Evolutionary conservation across 495 filamentous ascomycete species (phyloP).

Genomic region (Rusavskia elegans): DNA sequence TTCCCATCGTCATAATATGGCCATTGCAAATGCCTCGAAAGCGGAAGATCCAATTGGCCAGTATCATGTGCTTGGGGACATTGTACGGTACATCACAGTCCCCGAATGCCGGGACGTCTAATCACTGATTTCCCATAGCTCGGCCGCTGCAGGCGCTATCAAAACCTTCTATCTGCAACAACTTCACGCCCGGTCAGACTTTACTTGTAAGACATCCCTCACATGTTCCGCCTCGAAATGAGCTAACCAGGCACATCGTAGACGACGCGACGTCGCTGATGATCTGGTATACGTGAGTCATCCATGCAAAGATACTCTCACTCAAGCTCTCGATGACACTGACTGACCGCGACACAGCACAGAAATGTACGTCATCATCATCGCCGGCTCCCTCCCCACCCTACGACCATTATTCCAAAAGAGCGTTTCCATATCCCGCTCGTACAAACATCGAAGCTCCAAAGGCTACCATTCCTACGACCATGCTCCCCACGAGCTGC

Average conservation of each 20-base stretch:
- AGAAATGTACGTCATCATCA: conserved; percentile 1
- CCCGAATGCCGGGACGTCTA: background rate
- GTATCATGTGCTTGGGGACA: background rate
- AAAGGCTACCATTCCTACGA: background rate
- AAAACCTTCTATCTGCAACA: background rate
- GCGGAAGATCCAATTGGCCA: background rate
- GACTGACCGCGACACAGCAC: background rate
- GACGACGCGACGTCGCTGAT: background rate
- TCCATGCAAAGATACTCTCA: background rate
- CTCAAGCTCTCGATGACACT: too few species aligned
- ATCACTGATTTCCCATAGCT: background rate
- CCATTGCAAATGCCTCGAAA: background rate
- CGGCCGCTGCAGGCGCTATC: background rate
- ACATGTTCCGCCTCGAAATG: background rate
- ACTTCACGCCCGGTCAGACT: background rate
- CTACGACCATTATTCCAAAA: background rate
- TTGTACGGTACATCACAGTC: background rate
- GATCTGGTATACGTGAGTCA: background rate
- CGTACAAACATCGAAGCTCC: background rate
- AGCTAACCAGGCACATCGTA: background rate
- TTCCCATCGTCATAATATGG: background rate
- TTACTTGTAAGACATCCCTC: background rate
- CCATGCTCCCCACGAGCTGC: background rate
- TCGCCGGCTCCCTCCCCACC: conserved; percentile 1
- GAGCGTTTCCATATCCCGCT: background rate